Conservation (phyloP, 148 eudicot genomes). For the Heliamphora exappendiculata region DNA sequence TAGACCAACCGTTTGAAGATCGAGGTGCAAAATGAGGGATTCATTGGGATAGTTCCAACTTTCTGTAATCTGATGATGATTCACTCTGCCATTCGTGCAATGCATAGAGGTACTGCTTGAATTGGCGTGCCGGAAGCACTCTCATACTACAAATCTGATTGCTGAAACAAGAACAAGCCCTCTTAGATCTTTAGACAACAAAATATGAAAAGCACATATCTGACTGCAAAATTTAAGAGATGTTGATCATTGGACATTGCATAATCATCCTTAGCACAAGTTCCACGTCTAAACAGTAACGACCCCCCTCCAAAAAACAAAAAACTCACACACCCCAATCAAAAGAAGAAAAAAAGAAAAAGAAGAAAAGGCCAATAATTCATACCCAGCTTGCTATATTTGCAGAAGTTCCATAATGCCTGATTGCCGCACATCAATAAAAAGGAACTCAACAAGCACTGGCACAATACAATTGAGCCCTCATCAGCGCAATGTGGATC, state of each 20-base stretch:
- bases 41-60: too few relatives aligned
- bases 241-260: neutral
- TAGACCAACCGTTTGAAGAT: too few relatives aligned
- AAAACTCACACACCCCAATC: neutral
- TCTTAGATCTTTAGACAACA: too few relatives aligned
- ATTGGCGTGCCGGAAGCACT: too few relatives aligned
- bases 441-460: neutral
- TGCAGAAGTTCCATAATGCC: neutral
- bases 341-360: neutral
- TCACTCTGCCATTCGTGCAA: too few relatives aligned
- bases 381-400: neutral
- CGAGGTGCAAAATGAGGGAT: conserved; percentile 40
- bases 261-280: neutral
- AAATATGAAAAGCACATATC: neutral
- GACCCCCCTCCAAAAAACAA: neutral
- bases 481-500: neutral
- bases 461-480: neutral
- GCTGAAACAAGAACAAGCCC: too few relatives aligned
- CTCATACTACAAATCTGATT: too few relatives aligned
- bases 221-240: neutral
- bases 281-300: neutral
- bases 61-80: too few relatives aligned
- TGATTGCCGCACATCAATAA: neutral
- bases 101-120: too few relatives aligned
- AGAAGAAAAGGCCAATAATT: neutral